These are phyloP conservation scores for Paramecium sonneborni DNA, from an alignment of 73 alveolate genomes.

Conservation along the genomic window DNA sequence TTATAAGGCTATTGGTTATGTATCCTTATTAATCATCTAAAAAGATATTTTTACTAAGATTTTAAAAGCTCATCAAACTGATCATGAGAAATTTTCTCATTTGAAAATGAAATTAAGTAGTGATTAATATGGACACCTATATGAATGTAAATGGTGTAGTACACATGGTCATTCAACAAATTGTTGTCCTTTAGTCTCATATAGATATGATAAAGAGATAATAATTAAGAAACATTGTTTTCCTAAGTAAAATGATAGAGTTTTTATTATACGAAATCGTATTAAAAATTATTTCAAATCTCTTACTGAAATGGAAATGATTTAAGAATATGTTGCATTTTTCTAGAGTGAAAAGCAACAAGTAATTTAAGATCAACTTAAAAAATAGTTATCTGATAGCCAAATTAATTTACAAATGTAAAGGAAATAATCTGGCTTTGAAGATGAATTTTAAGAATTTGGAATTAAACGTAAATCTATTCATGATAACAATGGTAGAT, in stretches of 20 bases:
- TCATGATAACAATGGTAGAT: not conserved
- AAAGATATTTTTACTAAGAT: not conserved
- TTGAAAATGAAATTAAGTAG: not conserved
- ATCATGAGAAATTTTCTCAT: constrained; percentile 11
- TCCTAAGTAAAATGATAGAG: not conserved
- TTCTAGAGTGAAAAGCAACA: not conserved
- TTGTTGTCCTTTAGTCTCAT: not conserved
- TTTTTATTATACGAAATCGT: not conserved
- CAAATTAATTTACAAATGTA: not conserved
- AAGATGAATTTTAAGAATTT: not conserved
- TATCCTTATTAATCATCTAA: not conserved
- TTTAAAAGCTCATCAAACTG: not conserved
- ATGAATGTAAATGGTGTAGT: not conserved
- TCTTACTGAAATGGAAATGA: not conserved
- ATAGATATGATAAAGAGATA: not conserved
- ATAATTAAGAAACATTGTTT: constrained; percentile 33
- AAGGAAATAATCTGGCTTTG: not conserved
- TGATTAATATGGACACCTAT: not conserved
- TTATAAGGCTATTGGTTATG: constrained; percentile 39
- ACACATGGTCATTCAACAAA: not conserved
- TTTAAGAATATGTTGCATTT: constrained; percentile 2
- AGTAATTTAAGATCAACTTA: not conserved
- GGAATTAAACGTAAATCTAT: not conserved
- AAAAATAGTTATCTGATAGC: not conserved
- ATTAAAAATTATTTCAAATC: constrained; percentile 1